phyloP scores from a whole-genome alignment of 179 eudicot genomes.

The Sideroxylon spinosum region DNA sequence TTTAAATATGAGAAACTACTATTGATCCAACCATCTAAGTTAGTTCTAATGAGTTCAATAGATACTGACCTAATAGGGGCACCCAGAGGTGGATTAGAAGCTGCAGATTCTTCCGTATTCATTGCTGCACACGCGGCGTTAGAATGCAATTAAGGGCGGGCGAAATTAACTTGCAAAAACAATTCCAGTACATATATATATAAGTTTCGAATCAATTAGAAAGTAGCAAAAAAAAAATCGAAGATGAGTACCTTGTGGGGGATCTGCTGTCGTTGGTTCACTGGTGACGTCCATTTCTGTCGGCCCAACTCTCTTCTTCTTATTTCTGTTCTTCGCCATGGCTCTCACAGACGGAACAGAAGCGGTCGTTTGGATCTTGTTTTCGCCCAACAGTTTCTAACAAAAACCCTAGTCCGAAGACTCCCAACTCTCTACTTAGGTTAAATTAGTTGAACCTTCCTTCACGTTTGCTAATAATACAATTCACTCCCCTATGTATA shows the following conservation, averaged over 20 bases:
- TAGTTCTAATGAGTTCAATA: not conserved
- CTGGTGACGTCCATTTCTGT: slow-evolving; percentile 39
- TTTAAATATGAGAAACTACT: not conserved
- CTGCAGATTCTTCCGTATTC: slow-evolving; percentile 59
- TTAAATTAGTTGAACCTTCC: no score
- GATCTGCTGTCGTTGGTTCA: slow-evolving; percentile 22
- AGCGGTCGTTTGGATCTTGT: not conserved
- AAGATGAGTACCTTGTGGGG: slow-evolving; percentile 36
- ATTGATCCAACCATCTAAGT: not conserved
- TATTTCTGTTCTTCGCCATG: slow-evolving; percentile 72
- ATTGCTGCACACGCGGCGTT: slow-evolving; percentile 41
- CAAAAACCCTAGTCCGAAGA: slow-evolving; percentile 12
- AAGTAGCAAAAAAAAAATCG: not conserved
- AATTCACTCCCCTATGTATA: not conserved
- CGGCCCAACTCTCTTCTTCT: slow-evolving; percentile 37
- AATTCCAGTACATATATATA: not conserved
- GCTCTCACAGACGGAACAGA: not conserved
- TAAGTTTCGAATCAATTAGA: not conserved
- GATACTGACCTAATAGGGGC: slow-evolving; percentile 33
- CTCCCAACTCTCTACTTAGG: not conserved
- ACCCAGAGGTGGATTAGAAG: slow-evolving; percentile 15
- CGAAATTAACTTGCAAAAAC: no score
- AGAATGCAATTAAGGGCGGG: not conserved
- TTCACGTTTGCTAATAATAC: no score
- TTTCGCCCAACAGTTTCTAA: not conserved